These are phyloP conservation scores for Talaromyces sp. DNA, from an alignment of 2,329 filamentous ascomycete genomes.

Conservation along the genomic window DNA sequence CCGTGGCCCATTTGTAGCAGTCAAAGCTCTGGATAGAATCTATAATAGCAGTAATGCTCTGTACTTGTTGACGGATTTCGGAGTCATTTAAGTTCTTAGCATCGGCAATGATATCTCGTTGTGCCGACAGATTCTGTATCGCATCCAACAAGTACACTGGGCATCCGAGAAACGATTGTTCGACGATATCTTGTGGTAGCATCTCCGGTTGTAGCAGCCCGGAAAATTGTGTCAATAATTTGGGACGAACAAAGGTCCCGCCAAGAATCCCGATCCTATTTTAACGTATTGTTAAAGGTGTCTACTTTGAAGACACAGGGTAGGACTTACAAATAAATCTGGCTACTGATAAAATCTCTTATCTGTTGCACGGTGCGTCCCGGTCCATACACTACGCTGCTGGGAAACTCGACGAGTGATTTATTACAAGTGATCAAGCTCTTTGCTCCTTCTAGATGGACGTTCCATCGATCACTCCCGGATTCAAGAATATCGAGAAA, in stretches of 20 bases:
- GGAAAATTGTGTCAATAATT: constrained; percentile 21
- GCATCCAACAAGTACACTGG: constrained; percentile 27
- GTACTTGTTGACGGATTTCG: neutral
- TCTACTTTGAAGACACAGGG: neutral
- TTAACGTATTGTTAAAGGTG: neutral
- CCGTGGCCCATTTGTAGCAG: neutral
- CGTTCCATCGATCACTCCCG: constrained; percentile 15
- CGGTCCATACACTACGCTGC: neutral
- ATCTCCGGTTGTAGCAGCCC: constrained; percentile 10
- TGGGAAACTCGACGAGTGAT: neutral
- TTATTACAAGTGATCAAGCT: neutral
- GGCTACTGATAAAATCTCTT: constrained; percentile 2
- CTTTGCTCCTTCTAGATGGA: constrained; percentile 14
- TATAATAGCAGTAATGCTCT: neutral
- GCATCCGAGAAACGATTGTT: constrained; percentile 32
- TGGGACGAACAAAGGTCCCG: constrained; percentile 27
- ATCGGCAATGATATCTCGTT: neutral
- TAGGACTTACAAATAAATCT: constrained; percentile 2
- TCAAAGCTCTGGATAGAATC: neutral
- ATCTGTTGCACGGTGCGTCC: neutral
- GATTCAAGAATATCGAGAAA: constrained; percentile 18
- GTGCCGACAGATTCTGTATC: neutral
- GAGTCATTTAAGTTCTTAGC: neutral
- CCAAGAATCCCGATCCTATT: constrained; percentile 30
- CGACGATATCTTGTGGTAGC: constrained; percentile 22